Base-by-base conservation (phyloP, 768 basidiomycete species). In the Lentinus brumalis region DNA sequence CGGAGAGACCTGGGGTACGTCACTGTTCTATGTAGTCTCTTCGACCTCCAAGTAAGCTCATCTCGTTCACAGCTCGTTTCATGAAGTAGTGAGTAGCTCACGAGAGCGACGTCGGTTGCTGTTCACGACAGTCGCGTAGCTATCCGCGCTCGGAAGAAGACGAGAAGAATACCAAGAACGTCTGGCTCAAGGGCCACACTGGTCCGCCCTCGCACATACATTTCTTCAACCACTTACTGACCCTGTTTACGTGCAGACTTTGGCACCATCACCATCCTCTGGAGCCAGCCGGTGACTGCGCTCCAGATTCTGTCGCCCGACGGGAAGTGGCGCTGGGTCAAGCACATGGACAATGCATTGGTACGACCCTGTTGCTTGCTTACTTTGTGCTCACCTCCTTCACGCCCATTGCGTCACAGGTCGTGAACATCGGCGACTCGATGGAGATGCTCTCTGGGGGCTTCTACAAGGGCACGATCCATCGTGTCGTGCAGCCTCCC, bases 41-140 rank as follows among this genome's bases (percentile, higher is more conserved):
- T 18, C 45, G 26, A n/a, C 49, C 15, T 26, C 21, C 21, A 2
- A 26, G 2, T 38, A 7, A 5, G 9, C 4, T 38, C 30, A 41
- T 10, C n/a, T 14, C n/a, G 9, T 16, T 39, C 29, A 6, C 56
- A 87, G 86, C 82, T 6, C 77, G 86, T 49, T 86, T 83, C 70
- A 86, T 87, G 84, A 86, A 87, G 74, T 88, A 87, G 85, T 85
- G 31, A 12, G 83, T 56, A 46, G 21, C 7, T 4, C 35, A 11
- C 35, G 11, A 3, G 35, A 11, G 35, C 35, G 35, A 6, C 35
- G 11, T 35, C 35, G 35, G 35, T 7, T 11, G 35, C n/a, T n/a
- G n/a, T n/a, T n/a, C n/a, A n/a, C n/a, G n/a, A n/a, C n/a, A n/a
- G n/a, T n/a, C n/a, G n/a, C n/a, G n/a, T n/a, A n/a, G 76, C 56